Conservation (phyloP, 129 eudicot genomes). For the Flaveria ramosissima region DNA sequence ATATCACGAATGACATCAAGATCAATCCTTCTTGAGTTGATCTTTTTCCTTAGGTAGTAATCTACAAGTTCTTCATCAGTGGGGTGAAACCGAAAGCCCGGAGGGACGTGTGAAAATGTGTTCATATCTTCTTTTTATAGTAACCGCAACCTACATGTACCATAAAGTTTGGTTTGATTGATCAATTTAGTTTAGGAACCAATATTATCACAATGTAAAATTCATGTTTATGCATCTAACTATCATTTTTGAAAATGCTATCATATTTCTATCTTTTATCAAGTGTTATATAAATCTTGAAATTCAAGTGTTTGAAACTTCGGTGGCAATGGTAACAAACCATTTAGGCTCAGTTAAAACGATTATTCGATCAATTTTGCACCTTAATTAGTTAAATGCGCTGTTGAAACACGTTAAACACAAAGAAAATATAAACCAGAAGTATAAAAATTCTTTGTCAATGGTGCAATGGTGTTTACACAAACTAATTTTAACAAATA, state of each 20-base stretch:
- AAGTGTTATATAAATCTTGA: not conserved
- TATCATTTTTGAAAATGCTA: not conserved
- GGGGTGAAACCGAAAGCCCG: constrained; percentile 94
- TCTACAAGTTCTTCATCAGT: constrained; percentile 96
- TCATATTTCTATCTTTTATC: not conserved
- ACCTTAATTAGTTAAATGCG: not conserved
- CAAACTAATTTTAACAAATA: not conserved
- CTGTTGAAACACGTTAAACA: too few relatives aligned
- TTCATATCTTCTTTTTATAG: constrained; percentile 40
- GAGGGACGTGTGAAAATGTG: constrained; percentile 77
- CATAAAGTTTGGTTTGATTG: constrained; percentile 5
- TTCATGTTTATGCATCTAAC: not conserved
- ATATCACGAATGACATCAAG: constrained; percentile 82
- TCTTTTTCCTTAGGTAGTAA: constrained; percentile 79
- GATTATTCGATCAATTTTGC: not conserved
- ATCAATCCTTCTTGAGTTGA: constrained; percentile 65
- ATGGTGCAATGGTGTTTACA: not conserved
- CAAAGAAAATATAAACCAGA: too few relatives aligned
- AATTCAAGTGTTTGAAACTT: not conserved
- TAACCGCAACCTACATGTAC: constrained; percentile 37
- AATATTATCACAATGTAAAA: constrained; percentile 5
- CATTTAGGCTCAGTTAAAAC: not conserved
- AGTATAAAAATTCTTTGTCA: too few relatives aligned
- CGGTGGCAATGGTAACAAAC: not conserved
- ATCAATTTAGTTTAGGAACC: constrained; percentile 18